Evolutionary conservation across 129 eudicot genomes (phyloP), one percentile per base, ranked within the genome.

Genomic region (Silybum marianum): DNA sequence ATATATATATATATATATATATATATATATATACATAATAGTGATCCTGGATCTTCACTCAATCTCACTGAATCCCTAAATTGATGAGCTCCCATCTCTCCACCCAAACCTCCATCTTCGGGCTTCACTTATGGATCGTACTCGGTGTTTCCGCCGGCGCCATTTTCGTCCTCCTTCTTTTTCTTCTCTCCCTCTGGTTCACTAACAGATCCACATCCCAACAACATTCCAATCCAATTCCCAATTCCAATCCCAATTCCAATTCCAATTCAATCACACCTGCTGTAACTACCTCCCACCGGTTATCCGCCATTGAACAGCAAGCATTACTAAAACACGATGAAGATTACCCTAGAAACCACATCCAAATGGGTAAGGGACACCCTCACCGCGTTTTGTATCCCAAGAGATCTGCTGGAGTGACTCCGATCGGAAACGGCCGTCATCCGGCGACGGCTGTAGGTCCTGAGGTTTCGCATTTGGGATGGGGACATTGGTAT

Each of bases 401-500:
- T 81, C 90, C 90, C 2, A 84, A 78, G 24, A 72, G 62, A 40
- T 51, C 74, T 22, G 72, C 71, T 0, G 84, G 88, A 68, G 71
- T 73, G 21, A 51, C 81, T 65, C 67, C 72, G 74, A 40, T 71
- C 19, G 72, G 65, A 24, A 48, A 40, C 32, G 75, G 39, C 9
- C 80, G 34, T 26, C 80, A 46, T 78, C 79, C 80, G 46, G 86
- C 60, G 76, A 79, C 19, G 74, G 71, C 75, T 70, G 76, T 82
- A 38, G 94, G 85, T 1, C 94, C 91, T 8, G 88, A 90, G 42
- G 95, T 90, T 21, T 90, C 95, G 3, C 95, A 90, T 86, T 38
- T 90, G 86, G 95, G 95, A 0, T 90, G 95, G 95, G 92, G 92
- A 18, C 95, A 85, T 82, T 86, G 95, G 95, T 90, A 90, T 82